Evolutionary conservation across 2,329 filamentous ascomycete species (phyloP), one percentile per base, ranked within the genome.

Genomic region (Boeremia lycopersici): DNA sequence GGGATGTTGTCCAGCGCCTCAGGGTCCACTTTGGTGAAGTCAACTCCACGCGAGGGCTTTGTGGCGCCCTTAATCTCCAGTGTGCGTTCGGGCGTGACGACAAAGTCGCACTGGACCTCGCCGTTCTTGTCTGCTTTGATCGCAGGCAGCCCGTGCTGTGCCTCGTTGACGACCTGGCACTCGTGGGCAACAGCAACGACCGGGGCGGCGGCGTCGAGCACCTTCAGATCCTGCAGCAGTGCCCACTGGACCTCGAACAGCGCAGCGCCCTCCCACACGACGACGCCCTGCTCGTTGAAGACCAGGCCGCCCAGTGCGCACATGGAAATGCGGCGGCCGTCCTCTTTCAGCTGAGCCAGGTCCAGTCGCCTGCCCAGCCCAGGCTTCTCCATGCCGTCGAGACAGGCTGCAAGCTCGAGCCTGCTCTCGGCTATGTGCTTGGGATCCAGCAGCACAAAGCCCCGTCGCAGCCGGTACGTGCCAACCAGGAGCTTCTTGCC

Each of bases 171-270:
- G 9, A 79, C 68, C 61, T 80, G 78, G 49, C 76, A 79, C 15
- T 72, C 67, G 58, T 80, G 78, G 7, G 74, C 76, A 6, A 79
- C 49, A 6, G 71, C 73, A 2, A 74, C 63, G 2, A 74, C 73
- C 0, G 64, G 62, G 5, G 71, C 70, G 2, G 57, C 40, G 6
- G 42, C 12, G 4, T 47, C 48, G 6, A 79, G 63, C 10, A 72
- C 57, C 4, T 70, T 68, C 11, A 76, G 58, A 15, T 72, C 68
- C 25, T 65, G 69, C 25, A 79, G 61, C 61, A 80, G 72, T 1
- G 65, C 75, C 76, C 76, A 80, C 51, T 78, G 77, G 6, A 79
- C 67, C 41, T 79, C 77, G 39, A 79, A 79, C 39, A 75, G 71
- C 10, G 75, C 71, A 40, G 74, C 70, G 0, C 76, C 77, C 53